phyloP scores from a whole-genome alignment of 2,329 filamentous ascomycete genomes.

The Talaromyces amestolkiae region DNA sequence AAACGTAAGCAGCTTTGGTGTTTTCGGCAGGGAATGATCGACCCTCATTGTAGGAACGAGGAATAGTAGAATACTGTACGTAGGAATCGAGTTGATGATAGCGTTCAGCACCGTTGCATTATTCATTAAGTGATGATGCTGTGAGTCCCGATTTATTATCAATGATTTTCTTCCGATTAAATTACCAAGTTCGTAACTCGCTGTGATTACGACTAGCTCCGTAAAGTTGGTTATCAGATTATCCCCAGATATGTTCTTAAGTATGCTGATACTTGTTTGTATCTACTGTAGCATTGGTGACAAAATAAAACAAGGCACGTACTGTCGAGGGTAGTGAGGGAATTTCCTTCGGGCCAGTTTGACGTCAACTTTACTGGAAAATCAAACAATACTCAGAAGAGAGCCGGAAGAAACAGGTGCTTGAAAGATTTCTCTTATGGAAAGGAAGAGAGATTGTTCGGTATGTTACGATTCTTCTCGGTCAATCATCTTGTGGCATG shows the following conservation, averaged over 20 bases:
- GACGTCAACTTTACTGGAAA: background rate
- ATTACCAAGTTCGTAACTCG: background rate
- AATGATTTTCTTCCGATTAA: background rate
- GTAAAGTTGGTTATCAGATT: background rate
- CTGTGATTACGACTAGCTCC: background rate
- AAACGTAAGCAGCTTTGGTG: conserved; percentile 1
- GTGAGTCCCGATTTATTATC: background rate
- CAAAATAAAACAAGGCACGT: background rate
- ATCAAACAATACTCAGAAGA: background rate
- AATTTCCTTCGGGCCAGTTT: background rate
- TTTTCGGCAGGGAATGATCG: conserved; percentile 10
- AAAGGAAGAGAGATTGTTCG: no score
- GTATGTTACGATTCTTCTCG: background rate
- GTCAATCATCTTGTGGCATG: background rate
- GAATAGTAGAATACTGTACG: background rate
- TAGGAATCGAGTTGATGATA: background rate
- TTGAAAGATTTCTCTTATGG: background rate
- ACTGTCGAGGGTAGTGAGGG: background rate
- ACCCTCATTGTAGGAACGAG: conserved; percentile 9
- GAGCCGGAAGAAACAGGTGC: background rate
- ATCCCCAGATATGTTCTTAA: background rate
- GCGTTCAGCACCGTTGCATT: background rate
- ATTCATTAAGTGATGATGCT: background rate
- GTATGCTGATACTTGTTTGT: background rate
- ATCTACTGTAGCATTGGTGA: background rate